phyloP scores from a whole-genome alignment of 2,329 filamentous ascomycete species.

The Paraphaeosphaeria sporulosa region DNA sequence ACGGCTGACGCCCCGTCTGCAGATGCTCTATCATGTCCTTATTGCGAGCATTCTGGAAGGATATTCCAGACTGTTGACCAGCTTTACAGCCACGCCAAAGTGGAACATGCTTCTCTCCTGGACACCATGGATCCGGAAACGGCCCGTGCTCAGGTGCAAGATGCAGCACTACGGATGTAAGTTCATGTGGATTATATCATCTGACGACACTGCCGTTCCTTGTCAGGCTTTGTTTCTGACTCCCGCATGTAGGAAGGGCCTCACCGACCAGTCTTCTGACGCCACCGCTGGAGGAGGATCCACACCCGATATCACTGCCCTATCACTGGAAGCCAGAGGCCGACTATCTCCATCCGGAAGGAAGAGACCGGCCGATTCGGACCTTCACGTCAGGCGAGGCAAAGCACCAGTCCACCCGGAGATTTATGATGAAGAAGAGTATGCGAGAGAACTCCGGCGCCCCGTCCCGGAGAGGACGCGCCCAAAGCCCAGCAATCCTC shows the following conservation, averaged over 20 bases:
- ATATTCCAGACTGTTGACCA: conserved; percentile 40
- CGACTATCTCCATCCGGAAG: conserved; percentile 33
- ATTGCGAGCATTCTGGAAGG: conserved; percentile 32
- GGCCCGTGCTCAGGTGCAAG: conserved; percentile 32
- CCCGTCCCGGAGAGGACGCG: conserved; percentile 24
- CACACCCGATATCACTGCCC: conserved; percentile 38
- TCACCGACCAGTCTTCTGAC: conserved; percentile 30
- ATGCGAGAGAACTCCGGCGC: conserved; percentile 30
- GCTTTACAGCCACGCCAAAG: conserved; percentile 34
- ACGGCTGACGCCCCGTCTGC: conserved; percentile 28
- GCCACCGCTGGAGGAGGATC: conserved; percentile 37
- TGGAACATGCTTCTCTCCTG: conserved; percentile 36
- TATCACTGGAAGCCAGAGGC: conserved; percentile 36
- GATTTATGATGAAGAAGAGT: conserved; percentile 34
- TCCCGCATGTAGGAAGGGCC: conserved; percentile 24
- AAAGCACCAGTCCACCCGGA: conserved; percentile 34
- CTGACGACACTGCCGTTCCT: not conserved
- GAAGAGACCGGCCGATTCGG: conserved; percentile 41
- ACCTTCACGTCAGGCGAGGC: conserved; percentile 32
- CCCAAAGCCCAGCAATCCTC: conserved; percentile 28
- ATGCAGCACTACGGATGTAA: conserved; percentile 34
- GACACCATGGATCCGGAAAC: conserved; percentile 25
- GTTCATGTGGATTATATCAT: conserved; percentile 19
- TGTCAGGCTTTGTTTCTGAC: conserved; percentile 16
- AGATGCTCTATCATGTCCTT: conserved; percentile 39